Percentiles rank a stretch among this genome's conserved stretches.
These are phyloP conservation scores for Colletotrichum graminicola DNA, from an alignment of 2,329 filamentous ascomycete species.

Conservation along the genomic window DNA sequence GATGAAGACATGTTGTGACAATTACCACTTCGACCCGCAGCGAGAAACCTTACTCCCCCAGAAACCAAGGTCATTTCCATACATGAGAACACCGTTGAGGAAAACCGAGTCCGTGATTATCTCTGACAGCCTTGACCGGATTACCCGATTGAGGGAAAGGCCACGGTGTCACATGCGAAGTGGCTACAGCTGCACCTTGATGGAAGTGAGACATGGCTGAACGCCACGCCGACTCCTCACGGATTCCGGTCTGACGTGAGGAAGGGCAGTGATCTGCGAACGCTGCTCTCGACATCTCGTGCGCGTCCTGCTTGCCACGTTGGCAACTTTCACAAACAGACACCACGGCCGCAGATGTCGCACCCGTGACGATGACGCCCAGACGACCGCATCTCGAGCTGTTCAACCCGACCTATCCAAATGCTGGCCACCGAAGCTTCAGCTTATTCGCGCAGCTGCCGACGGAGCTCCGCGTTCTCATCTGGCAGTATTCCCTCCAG, in stretches of 20 bases:
- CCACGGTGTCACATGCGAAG: not conserved
- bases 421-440: not conserved
- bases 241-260: not conserved
- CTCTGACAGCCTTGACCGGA: not conserved
- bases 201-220: slow-evolving; percentile 21
- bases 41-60: not conserved
- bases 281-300: not conserved
- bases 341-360: not conserved
- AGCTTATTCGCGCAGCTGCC: slow-evolving; percentile 5
- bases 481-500: slow-evolving; percentile 23
- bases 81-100: not conserved
- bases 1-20: not conserved
- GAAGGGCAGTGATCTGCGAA: not conserved
- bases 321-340: not conserved
- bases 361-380: not conserved
- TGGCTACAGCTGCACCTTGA: slow-evolving; percentile 14
- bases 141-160: slow-evolving; percentile 5
- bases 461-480: slow-evolving; percentile 8
- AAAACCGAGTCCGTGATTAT: not conserved
- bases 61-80: not conserved
- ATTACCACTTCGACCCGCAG: not conserved
- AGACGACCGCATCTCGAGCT: slow-evolving; percentile 31
- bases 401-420: slow-evolving; percentile 10
- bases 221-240: slow-evolving; percentile 9
- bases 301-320: not conserved